Evolutionary conservation across 2,329 filamentous ascomycete species (phyloP).

Genomic region (Hypoxylon sp.): DNA sequence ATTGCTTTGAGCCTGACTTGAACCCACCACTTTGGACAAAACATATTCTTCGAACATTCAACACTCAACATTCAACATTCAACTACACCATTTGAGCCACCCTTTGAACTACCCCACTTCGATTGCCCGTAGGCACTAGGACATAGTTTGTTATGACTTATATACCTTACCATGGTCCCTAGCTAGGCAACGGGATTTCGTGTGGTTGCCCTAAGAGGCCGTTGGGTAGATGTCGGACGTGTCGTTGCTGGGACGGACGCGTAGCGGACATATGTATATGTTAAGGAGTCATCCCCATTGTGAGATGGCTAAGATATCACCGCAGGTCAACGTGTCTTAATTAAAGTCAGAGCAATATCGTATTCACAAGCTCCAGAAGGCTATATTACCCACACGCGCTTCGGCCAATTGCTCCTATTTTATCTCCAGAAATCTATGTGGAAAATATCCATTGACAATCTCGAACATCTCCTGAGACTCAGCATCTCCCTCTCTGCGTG

Average conservation of each 20-base stretch:
- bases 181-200: neutral
- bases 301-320: neutral
- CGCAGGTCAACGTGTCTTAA: neutral
- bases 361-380: neutral
- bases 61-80: neutral
- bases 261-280: neutral
- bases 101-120: neutral
- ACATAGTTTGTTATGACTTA: neutral
- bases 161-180: constrained; percentile 1
- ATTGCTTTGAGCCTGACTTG: neutral
- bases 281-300: neutral
- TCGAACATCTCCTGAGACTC: neutral
- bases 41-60: neutral
- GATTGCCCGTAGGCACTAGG: neutral
- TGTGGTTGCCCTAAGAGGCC: neutral
- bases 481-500: neutral
- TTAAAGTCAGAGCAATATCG: neutral
- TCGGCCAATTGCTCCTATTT: neutral
- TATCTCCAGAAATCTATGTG: neutral
- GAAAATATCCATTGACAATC: neutral
- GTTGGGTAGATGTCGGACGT: neutral
- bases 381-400: neutral
- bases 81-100: neutral
- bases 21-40: neutral
- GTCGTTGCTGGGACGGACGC: neutral